phyloP scores from a whole-genome alignment of 2,329 filamentous ascomycete species.

The Penicillium sp. region DNA sequence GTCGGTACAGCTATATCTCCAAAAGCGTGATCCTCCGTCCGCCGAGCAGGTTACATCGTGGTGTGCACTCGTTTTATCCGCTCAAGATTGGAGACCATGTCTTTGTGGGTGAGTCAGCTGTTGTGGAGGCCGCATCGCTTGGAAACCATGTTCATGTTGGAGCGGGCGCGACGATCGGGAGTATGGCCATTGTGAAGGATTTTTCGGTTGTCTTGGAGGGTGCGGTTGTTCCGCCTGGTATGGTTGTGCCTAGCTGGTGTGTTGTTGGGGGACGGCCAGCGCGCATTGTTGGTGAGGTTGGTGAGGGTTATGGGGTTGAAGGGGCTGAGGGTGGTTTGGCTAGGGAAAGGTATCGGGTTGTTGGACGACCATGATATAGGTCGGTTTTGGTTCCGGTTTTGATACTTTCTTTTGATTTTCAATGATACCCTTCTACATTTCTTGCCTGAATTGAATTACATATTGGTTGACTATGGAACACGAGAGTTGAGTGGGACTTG shows the following conservation, averaged over 20 bases:
- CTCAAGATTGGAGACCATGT: constrained; percentile 94
- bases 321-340: constrained; percentile 46
- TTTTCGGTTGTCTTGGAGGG: constrained; percentile 85
- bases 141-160: constrained; percentile 87
- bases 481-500: not conserved
- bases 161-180: constrained; percentile 71
- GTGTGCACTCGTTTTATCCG: constrained; percentile 65
- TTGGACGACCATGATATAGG: constrained; percentile 30
- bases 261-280: constrained; percentile 84
- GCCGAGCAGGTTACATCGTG: constrained; percentile 78
- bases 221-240: constrained; percentile 77
- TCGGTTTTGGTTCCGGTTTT: constrained; percentile 1
- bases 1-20: constrained; percentile 86
- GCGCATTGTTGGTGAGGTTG: constrained; percentile 74
- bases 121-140: constrained; percentile 80
- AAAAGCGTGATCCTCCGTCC: constrained; percentile 76
- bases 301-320: constrained; percentile 49
- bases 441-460: not conserved
- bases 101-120: constrained; percentile 72
- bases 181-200: constrained; percentile 91
- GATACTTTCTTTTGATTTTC: constrained; percentile 3
- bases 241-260: constrained; percentile 90
- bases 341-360: constrained; percentile 42
- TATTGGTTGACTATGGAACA: not conserved
- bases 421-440: constrained; percentile 20